phyloP scores from a whole-genome alignment of 192 early-diverging fungal genomes.

The Obelidium mucronatum region DNA sequence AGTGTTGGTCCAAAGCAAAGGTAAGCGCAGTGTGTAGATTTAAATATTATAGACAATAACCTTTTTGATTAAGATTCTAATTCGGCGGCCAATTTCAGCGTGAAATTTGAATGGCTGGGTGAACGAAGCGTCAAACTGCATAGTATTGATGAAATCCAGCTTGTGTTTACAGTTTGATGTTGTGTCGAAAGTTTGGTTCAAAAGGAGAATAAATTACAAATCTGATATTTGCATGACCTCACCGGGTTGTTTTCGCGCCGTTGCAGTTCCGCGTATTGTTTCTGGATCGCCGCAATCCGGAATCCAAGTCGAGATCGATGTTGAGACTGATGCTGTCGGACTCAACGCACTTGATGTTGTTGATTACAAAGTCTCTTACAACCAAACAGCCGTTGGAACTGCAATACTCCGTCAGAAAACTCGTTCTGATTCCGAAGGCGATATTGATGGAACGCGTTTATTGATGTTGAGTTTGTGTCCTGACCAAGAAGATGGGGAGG shows the following conservation, averaged over 20 bases:
- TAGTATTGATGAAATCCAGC: slow-evolving; percentile 48
- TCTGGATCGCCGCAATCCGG: background rate
- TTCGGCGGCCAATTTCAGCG: slow-evolving; percentile 22
- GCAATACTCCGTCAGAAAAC: no score
- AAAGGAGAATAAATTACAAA: background rate
- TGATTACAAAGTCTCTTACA: background rate
- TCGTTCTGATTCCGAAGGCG: no score
- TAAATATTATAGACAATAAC: no score
- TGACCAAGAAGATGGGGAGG: background rate
- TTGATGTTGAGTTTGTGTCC: background rate
- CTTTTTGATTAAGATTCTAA: slow-evolving; percentile 16
- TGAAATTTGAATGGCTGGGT: slow-evolving; percentile 53
- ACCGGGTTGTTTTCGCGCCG: background rate
- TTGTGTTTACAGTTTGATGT: slow-evolving; percentile 54
- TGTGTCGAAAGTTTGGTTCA: no score
- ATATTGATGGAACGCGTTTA: no score
- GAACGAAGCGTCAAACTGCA: slow-evolving; percentile 53
- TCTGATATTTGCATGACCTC: background rate
- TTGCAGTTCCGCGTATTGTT: background rate
- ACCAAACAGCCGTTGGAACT: no score
- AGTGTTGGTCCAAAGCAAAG: slow-evolving; percentile 49
- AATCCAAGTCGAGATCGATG: slow-evolving; percentile 14
- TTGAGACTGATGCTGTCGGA: background rate
- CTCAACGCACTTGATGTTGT: background rate
- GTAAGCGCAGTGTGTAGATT: no score